Evolutionary conservation across 2,329 filamentous ascomycete genomes (phyloP).

Genomic region (Emericellopsis atlantica): DNA sequence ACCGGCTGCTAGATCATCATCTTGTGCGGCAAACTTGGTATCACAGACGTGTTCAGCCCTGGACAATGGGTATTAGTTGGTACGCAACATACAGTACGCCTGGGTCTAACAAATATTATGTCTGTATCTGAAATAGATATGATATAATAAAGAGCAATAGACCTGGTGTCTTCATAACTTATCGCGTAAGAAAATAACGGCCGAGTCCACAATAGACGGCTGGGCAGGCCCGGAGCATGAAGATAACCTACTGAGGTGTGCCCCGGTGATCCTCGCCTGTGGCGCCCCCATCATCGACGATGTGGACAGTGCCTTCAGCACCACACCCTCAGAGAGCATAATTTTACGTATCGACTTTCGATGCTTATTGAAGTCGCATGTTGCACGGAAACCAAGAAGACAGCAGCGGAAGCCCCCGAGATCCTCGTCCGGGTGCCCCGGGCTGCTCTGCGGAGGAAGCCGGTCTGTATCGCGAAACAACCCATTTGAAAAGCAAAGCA

Average conservation of each 20-base stretch:
- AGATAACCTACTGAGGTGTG: conserved; percentile 3
- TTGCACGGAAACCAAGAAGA: conserved; percentile 12
- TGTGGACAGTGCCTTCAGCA: conserved; percentile 9
- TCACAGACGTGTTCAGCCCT: too few species aligned
- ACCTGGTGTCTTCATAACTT: too few species aligned
- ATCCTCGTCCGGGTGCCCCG: conserved; percentile 4
- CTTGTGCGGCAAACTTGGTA: too few species aligned
- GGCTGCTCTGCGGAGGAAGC: conserved; percentile 2
- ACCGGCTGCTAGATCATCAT: too few species aligned
- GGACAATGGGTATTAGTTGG: too few species aligned
- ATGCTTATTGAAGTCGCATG: conserved; percentile 18
- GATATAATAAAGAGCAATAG: too few species aligned
- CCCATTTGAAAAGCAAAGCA: conserved; percentile 2
- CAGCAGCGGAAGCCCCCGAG: conserved; percentile 12
- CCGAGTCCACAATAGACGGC: too few species aligned
- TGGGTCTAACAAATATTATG: too few species aligned
- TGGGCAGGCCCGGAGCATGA: too few species aligned
- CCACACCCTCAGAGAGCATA: conserved; percentile 12
- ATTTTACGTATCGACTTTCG: conserved; percentile 15
- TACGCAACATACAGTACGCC: too few species aligned
- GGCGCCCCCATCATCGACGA: conserved; percentile 5
- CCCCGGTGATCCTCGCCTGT: conserved; percentile 6
- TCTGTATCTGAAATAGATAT: too few species aligned
- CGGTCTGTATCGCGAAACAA: conserved; percentile 1
- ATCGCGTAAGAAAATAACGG: too few species aligned